A percentile compares a stretch with the other conserved stretches of the same genome.
phyloP scores from a whole-genome alignment of 768 basidiomycete species.

The Calocybe gangraenosa region DNA sequence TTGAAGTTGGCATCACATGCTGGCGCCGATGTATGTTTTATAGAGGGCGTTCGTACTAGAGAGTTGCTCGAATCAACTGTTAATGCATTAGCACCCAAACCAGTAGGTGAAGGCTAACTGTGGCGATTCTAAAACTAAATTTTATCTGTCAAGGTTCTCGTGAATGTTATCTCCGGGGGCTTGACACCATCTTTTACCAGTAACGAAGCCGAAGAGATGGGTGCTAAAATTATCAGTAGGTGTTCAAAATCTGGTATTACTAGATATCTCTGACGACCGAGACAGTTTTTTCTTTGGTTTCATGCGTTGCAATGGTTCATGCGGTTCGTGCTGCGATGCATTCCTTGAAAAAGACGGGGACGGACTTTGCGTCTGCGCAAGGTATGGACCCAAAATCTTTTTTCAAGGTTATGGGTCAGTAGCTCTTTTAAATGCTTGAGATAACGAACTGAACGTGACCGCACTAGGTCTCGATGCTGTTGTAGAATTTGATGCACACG shows the following conservation, averaged over 20 bases:
- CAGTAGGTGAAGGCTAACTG: constrained; percentile 32
- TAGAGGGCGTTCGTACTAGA: constrained; percentile 70
- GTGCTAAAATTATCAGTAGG: constrained; percentile 77
- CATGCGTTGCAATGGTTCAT: constrained; percentile 73
- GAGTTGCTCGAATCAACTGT: constrained; percentile 63
- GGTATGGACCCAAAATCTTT: constrained; percentile 78
- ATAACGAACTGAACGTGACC: background rate
- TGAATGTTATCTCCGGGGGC: constrained; percentile 78
- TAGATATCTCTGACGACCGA: background rate
- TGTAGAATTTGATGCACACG: constrained; percentile 47
- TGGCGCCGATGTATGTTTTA: constrained; percentile 80
- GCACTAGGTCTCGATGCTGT: constrained; percentile 48
- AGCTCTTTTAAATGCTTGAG: background rate
- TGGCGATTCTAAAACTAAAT: background rate
- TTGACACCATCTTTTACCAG: constrained; percentile 72
- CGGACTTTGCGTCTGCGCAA: constrained; percentile 53
- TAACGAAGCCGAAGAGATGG: constrained; percentile 62
- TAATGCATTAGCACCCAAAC: constrained; percentile 65
- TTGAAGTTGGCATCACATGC: constrained; percentile 68
- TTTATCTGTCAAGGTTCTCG: constrained; percentile 46
- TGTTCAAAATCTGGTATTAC: constrained; percentile 2
- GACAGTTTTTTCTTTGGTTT: constrained; percentile 67
- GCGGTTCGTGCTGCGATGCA: constrained; percentile 77
- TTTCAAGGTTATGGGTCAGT: constrained; percentile 72
- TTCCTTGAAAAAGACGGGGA: constrained; percentile 72